Evolutionary conservation across 1,284 basidiomycete genomes (phyloP).

Genomic region (Puccinia hordei): DNA sequence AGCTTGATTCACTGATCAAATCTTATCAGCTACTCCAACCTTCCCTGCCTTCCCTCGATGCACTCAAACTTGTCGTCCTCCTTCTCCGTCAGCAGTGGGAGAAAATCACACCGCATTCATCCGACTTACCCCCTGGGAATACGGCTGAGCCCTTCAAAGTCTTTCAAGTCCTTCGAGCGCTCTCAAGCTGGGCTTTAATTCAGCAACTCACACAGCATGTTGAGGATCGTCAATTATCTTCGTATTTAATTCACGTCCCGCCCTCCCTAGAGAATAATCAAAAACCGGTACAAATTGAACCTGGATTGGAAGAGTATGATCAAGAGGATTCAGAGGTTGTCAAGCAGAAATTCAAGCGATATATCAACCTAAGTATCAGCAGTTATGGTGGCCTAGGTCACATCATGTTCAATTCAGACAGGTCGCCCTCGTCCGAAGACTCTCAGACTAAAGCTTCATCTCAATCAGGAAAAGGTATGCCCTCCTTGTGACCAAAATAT

Average conservation of each 20-base stretch:
- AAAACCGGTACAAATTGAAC: background rate
- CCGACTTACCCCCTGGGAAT: slow-evolving; percentile 11
- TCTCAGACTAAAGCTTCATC: background rate
- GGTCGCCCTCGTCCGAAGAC: background rate
- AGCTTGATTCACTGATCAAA: slow-evolving; percentile 22
- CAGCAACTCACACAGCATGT: slow-evolving; percentile 35
- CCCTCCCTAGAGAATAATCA: background rate
- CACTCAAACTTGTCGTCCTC: slow-evolving; percentile 21
- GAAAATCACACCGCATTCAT: background rate
- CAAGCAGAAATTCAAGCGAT: slow-evolving; percentile 26
- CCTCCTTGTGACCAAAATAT: background rate
- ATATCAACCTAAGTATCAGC: slow-evolving; percentile 25
- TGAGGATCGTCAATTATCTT: background rate
- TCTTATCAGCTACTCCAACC: slow-evolving; percentile 14
- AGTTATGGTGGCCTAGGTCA: slow-evolving; percentile 39
- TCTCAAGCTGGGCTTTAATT: slow-evolving; percentile 32
- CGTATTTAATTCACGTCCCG: background rate
- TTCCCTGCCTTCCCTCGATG: slow-evolving; percentile 12
- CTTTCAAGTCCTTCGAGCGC: slow-evolving; percentile 18
- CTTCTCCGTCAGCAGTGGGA: slow-evolving; percentile 36
- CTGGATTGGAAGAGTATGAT: background rate
- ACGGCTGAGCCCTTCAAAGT: slow-evolving; percentile 16
- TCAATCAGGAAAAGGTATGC: background rate
- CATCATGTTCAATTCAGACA: background rate
- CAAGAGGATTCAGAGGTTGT: background rate